A percentile compares a stretch with the other conserved stretches of the same genome.
Evolutionary conservation across 2,329 filamentous ascomycete genomes (phyloP).

Genomic region (Colletotrichum chrysophilum): DNA sequence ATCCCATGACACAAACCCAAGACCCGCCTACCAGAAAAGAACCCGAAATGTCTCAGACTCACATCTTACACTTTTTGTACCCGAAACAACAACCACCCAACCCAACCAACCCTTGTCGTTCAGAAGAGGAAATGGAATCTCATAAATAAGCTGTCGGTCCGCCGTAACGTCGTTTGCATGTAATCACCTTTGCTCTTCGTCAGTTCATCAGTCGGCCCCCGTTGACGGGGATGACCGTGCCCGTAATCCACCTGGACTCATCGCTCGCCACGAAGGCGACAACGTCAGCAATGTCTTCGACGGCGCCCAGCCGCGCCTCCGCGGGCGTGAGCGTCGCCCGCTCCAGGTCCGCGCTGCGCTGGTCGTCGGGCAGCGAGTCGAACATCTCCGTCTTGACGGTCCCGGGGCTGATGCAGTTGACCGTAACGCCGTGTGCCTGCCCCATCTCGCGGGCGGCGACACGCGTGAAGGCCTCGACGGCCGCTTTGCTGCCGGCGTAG

Average conservation of each 20-base stretch:
- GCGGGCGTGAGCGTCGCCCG: constrained; percentile 20
- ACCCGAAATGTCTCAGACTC: constrained; percentile 8
- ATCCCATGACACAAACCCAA: not conserved
- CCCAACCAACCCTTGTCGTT: not conserved
- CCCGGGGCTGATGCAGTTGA: constrained; percentile 23
- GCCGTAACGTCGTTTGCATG: not conserved
- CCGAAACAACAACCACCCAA: not conserved
- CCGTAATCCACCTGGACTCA: constrained; percentile 23
- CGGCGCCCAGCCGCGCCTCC: constrained; percentile 21
- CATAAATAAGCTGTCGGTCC: not conserved
- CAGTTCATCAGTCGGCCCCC: constrained; percentile 22
- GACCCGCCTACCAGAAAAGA: not conserved
- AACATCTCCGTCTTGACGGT: constrained; percentile 24
- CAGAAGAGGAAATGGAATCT: not conserved
- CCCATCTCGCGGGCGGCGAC: constrained; percentile 24
- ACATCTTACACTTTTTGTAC: constrained; percentile 8
- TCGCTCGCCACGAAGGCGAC: constrained; percentile 23
- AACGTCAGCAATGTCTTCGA: constrained; percentile 23
- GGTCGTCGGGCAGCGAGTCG: constrained; percentile 19
- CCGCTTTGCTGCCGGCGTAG: constrained; percentile 22
- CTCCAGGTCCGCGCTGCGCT: constrained; percentile 19
- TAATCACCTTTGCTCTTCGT: not conserved
- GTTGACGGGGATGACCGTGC: constrained; percentile 22
- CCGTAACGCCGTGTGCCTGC: constrained; percentile 21
- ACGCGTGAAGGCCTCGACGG: constrained; percentile 24